A percentile compares a stretch with the other conserved stretches of the same genome.
Conservation (phyloP, 208 protist genomes). For the Endotrypanum monterogeii region DNA sequence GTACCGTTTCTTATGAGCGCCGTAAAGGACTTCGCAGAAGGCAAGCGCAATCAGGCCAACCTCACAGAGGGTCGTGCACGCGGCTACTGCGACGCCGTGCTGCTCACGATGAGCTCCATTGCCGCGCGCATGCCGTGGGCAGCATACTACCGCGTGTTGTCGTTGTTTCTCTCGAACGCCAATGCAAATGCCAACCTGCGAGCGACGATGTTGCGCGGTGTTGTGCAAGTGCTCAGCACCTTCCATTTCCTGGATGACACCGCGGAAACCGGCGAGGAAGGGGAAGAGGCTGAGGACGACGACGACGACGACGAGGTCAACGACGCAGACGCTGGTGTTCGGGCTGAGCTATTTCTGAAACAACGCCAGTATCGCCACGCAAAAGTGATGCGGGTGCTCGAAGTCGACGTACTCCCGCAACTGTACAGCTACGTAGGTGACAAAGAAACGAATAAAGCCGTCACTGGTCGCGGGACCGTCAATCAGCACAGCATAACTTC, state of each 20-base stretch:
- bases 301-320: conserved; percentile 67
- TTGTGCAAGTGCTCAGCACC: conserved; percentile 86
- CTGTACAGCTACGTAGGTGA: conserved; percentile 77
- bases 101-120: conserved; percentile 74
- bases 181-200: conserved; percentile 63
- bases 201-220: conserved; percentile 81
- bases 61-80: conserved; percentile 80
- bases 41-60: conserved; percentile 80
- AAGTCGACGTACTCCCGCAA: conserved; percentile 86
- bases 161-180: conserved; percentile 79
- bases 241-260: conserved; percentile 81
- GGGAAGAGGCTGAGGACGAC: conserved; percentile 15
- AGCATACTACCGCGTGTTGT: conserved; percentile 86
- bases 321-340: conserved; percentile 35
- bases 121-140: conserved; percentile 81
- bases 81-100: conserved; percentile 82
- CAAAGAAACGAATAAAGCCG: conserved; percentile 34
- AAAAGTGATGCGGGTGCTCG: conserved; percentile 71
- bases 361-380: conserved; percentile 53
- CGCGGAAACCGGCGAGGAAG: background rate
- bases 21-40: conserved; percentile 88
- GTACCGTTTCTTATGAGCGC: conserved; percentile 83
- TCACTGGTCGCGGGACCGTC: conserved; percentile 32
- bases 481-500: conserved; percentile 68
- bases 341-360: conserved; percentile 39